Percentiles rank a stretch among this genome's conserved stretches.
Evolutionary conservation across 306 rosid genomes (phyloP).

Genomic region (Hippophae gyantsensis): DNA sequence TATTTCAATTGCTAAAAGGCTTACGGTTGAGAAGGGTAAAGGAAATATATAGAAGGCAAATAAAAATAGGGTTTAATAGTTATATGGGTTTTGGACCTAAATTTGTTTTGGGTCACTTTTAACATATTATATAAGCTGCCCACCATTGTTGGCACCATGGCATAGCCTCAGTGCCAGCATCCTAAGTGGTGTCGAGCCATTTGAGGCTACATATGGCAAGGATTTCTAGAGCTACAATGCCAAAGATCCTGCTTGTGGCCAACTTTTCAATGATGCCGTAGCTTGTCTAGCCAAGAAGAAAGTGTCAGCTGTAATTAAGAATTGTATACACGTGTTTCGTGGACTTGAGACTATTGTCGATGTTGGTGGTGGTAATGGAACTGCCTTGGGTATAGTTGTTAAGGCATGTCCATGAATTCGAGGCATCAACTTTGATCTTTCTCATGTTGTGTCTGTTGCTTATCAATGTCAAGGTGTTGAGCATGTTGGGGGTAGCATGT

Average conservation of each 20-base stretch:
- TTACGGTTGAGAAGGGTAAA: too few species aligned
- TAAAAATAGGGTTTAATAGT: too few species aligned
- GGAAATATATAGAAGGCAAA: too few species aligned
- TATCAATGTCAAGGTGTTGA: slow-evolving; percentile 17
- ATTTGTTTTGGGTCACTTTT: too few species aligned
- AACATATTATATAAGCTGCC: background rate
- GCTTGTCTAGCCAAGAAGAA: slow-evolving; percentile 33
- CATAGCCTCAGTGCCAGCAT: slow-evolving; percentile 1
- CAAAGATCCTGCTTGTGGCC: slow-evolving; percentile 20
- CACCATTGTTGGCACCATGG: slow-evolving; percentile 18
- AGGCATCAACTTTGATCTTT: slow-evolving; percentile 62
- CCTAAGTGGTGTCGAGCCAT: slow-evolving; percentile 10
- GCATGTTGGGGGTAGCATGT: slow-evolving; percentile 61
- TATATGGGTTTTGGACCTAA: too few species aligned
- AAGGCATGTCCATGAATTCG: slow-evolving; percentile 36
- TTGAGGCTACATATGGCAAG: slow-evolving; percentile 35
- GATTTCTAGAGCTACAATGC: slow-evolving; percentile 42
- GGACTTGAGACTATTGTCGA: slow-evolving; percentile 52
- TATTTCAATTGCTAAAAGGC: too few species aligned
- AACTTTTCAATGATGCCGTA: slow-evolving; percentile 57
- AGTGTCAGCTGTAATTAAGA: slow-evolving; percentile 24
- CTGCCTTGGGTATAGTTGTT: slow-evolving; percentile 20
- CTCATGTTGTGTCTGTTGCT: slow-evolving; percentile 43
- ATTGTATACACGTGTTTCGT: slow-evolving; percentile 31
- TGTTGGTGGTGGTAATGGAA: slow-evolving; percentile 75